A percentile compares a stretch with the other conserved stretches of the same genome.
phyloP scores from a whole-genome alignment of 176 grass and related monocot genomes.

The Dactylis glomerata region DNA sequence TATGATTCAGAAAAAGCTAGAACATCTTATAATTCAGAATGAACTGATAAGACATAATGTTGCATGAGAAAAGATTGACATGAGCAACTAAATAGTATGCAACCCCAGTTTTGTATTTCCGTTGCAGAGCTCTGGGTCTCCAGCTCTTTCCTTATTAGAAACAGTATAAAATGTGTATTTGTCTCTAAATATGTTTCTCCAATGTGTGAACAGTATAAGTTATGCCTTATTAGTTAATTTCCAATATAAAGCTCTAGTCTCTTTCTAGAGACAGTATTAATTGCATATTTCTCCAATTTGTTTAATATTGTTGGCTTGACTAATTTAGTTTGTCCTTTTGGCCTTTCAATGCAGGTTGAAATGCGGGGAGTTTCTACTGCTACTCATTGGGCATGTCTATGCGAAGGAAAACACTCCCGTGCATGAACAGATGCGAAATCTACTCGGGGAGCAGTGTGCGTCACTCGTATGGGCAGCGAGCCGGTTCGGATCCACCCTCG shows the following conservation, averaged over 20 bases:
- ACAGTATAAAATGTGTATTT: neutral
- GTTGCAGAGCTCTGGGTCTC: neutral
- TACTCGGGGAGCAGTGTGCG: slow-evolving; percentile 77
- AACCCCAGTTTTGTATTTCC: neutral
- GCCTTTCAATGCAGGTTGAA: slow-evolving; percentile 63
- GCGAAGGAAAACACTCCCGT: slow-evolving; percentile 82
- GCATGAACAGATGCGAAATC: slow-evolving; percentile 65
- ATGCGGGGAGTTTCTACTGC: slow-evolving; percentile 83
- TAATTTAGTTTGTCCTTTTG: neutral
- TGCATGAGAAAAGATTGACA: neutral
- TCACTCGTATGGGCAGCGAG: slow-evolving; percentile 90
- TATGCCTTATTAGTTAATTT: too few relatives aligned
- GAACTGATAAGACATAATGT: neutral
- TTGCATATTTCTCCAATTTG: neutral
- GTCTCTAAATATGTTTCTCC: neutral
- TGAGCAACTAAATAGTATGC: neutral
- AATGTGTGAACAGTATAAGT: too few relatives aligned
- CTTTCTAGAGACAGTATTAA: neutral
- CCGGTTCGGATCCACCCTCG: slow-evolving; percentile 85
- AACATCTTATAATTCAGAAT: too few relatives aligned
- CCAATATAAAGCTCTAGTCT: neutral
- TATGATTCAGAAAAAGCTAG: too few relatives aligned
- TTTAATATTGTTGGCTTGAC: neutral
- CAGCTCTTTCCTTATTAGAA: neutral
- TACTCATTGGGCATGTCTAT: slow-evolving; percentile 83